Conservation (phyloP, 371 early-diverging fungal species). For the Rhizopus sp. region DNA sequence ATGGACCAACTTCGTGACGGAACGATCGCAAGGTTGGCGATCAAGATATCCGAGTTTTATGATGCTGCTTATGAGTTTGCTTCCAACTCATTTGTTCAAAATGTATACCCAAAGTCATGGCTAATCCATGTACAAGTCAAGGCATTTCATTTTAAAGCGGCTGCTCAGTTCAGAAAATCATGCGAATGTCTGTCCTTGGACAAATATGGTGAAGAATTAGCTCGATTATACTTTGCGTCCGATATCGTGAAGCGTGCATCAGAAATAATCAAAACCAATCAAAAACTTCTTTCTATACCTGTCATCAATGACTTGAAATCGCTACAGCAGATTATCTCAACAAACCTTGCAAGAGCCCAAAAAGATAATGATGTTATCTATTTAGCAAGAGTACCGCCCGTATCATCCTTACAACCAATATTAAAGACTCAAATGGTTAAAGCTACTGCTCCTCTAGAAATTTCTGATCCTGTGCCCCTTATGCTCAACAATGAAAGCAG, state of each 20-base stretch:
- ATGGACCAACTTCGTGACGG: slow-evolving; percentile 78
- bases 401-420: slow-evolving; percentile 60
- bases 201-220: slow-evolving; percentile 88
- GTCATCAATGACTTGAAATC: slow-evolving; percentile 49
- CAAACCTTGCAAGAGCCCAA: slow-evolving; percentile 71
- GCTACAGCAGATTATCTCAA: slow-evolving; percentile 57
- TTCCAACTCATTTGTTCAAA: slow-evolving; percentile 54
- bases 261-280: slow-evolving; percentile 22
- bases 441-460: slow-evolving; percentile 40
- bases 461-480: slow-evolving; percentile 49
- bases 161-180: slow-evolving; percentile 78
- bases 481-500: slow-evolving; percentile 42
- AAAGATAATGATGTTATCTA: slow-evolving; percentile 93
- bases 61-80: slow-evolving; percentile 67
- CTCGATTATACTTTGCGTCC: slow-evolving; percentile 66
- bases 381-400: slow-evolving; percentile 71
- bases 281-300: slow-evolving; percentile 18
- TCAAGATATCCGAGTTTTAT: slow-evolving; percentile 73
- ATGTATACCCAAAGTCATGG: slow-evolving; percentile 59
- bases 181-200: slow-evolving; percentile 70
- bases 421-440: slow-evolving; percentile 74
- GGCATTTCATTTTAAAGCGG: slow-evolving; percentile 70
- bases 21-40: slow-evolving; percentile 78
- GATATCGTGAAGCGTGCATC: slow-evolving; percentile 39
- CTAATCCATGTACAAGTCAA: slow-evolving; percentile 71